Evolutionary conservation across 2,329 filamentous ascomycete species (phyloP).

Genomic region (Alternaria triticina): DNA sequence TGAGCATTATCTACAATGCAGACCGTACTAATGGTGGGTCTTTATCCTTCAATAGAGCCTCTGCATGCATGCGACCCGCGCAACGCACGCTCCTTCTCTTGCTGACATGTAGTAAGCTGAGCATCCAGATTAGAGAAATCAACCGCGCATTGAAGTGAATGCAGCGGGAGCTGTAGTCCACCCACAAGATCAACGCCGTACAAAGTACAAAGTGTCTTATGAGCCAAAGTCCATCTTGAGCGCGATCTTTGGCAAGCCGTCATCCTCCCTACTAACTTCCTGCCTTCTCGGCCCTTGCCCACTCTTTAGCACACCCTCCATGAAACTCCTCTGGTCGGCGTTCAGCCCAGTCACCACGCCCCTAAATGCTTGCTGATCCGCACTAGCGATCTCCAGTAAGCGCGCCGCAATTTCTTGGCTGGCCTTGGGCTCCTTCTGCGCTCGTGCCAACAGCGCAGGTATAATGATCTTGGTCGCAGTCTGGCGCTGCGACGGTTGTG

Average conservation of each 20-base stretch:
- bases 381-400: conserved; percentile 80
- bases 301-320: conserved; percentile 80
- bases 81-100: background rate
- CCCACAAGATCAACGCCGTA: background rate
- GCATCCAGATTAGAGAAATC: background rate
- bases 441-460: conserved; percentile 76
- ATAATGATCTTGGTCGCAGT: conserved; percentile 78
- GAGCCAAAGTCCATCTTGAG: conserved; percentile 86
- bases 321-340: conserved; percentile 72
- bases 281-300: conserved; percentile 53
- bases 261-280: conserved; percentile 61
- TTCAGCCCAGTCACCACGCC: conserved; percentile 74
- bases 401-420: conserved; percentile 73
- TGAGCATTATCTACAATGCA: background rate
- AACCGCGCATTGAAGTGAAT: background rate
- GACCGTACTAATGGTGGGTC: background rate
- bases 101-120: background rate
- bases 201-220: background rate
- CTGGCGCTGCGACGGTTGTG: conserved; percentile 34
- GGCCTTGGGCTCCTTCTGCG: conserved; percentile 66
- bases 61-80: background rate
- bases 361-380: conserved; percentile 76
- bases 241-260: conserved; percentile 78
- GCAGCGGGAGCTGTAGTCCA: background rate
- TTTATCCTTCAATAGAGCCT: background rate